Base-by-base conservation (phyloP, 371 early-diverging fungal species). In the Hamiltosporidium tvaerminnensis region DNA sequence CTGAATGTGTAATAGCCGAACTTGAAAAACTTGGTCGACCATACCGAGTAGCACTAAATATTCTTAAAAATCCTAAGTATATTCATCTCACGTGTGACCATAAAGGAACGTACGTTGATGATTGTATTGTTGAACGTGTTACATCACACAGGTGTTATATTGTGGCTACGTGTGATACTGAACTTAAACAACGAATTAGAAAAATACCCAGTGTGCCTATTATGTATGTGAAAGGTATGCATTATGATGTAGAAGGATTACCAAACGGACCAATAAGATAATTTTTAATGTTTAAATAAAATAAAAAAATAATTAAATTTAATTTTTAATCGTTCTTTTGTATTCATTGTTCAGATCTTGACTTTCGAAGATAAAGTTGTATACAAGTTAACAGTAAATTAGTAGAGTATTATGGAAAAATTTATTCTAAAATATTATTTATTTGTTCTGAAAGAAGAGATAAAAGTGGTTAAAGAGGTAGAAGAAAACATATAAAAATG, bases 31-130 rank as follows among this genome's bases (percentile, higher is more conserved):
- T 98, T 50, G 99, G 99, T 0, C 84, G 87, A 34, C 90, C 90
- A 68, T 96, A 89, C 74, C 84, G 94, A 32, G 84, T 96, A 57
- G 97, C 97, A 1, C 77, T 96, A 9, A 65, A 41, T 39, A 47
- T 73, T 47, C 48, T 76, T 35, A 69, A 58, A 61, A 47, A 59
- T 0, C 52, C 47, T 36, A 53, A 72, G 33, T 57, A 91, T 73
- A 90, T 92, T 67, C 81, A 92, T 32, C 80, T 98, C 44, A 87
- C 89, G 10, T 96, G 99, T 79, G 83, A 88, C 53, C 99, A 98
- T 79, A 91, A 90, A 69, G 97, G 99, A 38, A 95, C 92, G 1
- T 98, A 96, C 82, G 99, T 96, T 36, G 99, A 98, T 84, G 95
- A 98, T 82, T 98, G 99, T 75, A 80, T 98, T 47, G 89, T 96